Percentiles rank a stretch among this genome's conserved stretches.
These are phyloP conservation scores for Coemansia nantahalensis DNA, from an alignment of 192 early-diverging fungal species.

Conservation along the genomic window DNA sequence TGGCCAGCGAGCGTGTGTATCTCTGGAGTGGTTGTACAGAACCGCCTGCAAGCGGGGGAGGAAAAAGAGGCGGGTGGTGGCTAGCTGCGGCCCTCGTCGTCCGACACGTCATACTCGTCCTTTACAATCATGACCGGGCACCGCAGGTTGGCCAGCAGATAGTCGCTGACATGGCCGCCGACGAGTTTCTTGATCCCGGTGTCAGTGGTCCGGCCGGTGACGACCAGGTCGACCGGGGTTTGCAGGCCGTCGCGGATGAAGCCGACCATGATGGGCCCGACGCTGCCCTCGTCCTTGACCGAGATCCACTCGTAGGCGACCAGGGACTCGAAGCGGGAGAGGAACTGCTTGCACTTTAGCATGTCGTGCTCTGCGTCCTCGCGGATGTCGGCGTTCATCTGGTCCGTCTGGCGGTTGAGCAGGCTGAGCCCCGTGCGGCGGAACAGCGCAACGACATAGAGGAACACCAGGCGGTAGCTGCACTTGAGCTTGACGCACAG, in stretches of 20 bases:
- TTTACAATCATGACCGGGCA: constrained; percentile 54
- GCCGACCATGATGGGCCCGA: constrained; percentile 36
- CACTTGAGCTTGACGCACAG: constrained; percentile 51
- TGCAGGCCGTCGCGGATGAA: constrained; percentile 42
- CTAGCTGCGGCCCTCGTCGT: constrained; percentile 20
- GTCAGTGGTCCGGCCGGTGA: constrained; percentile 27
- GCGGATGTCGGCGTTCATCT: constrained; percentile 51
- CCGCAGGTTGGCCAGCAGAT: constrained; percentile 23
- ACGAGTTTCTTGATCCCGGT: constrained; percentile 36
- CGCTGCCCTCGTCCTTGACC: constrained; percentile 48
- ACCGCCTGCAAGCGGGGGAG: no score
- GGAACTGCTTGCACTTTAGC: constrained; percentile 48
- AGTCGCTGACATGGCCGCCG: constrained; percentile 43
- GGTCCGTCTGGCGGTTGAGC: constrained; percentile 50
- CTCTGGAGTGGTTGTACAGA: no score
- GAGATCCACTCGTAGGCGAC: constrained; percentile 52
- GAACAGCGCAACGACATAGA: constrained; percentile 51
- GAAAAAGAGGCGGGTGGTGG: no score
- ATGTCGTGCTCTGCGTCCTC: constrained; percentile 48
- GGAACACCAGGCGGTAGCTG: constrained; percentile 46
- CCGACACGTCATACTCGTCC: constrained; percentile 48
- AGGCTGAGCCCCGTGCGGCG: constrained; percentile 29
- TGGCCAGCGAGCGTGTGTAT: no score
- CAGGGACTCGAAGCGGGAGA: constrained; percentile 51
- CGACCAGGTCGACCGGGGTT: constrained; percentile 38